Evolutionary conservation across 805 yeast species (phyloP), one percentile per base, ranked within the genome.

Genomic region (Lipomyces starkeyi): DNA sequence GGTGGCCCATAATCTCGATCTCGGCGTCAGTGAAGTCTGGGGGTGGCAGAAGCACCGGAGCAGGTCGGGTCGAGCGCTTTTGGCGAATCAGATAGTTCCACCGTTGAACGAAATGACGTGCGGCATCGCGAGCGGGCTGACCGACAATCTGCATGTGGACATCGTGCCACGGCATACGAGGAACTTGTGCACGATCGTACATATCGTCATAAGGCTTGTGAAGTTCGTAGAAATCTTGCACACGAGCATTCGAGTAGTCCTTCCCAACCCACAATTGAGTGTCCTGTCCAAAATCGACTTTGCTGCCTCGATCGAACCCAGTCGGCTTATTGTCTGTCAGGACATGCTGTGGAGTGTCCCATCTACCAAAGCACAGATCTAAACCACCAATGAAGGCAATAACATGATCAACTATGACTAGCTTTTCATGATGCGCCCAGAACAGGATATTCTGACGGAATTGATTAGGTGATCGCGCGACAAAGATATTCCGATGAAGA

Each of bases 81-180:
- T 93, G 97, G 75, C 99, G 86, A 62, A 96, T 78, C 53, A 95
- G 82, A 76, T 91, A 95, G 77, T 95, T 95, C 99, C 99, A 95
- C 74, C 99, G 86, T 80, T 95, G 99, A 14, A 93, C 96, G 79
- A 96, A 95, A 78, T 95, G 98, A 66, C 99, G 86, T 0, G 97
- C 86, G 62, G 94, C 79, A 78, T 95, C 99, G 68, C 98, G 84
- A 0, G 98, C 99, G 2, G 93, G 87, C 75, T 93, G 96, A 14
- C 99, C 99, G 2, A 93, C 86, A 0, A 96, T 88, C 80, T 93
- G 87, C 97, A 93, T 95, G 73, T 95, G 98, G 52, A 95, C 91
- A 83, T 95, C 99, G 78, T 95, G 99, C 99, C 99, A 95, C 9
- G 99, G 99, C 99, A 95, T 95, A 74, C 99, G 86, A 1, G 99